Conservation (phyloP, 495 filamentous ascomycete species). For the Neurospora tetrasperma region DNA sequence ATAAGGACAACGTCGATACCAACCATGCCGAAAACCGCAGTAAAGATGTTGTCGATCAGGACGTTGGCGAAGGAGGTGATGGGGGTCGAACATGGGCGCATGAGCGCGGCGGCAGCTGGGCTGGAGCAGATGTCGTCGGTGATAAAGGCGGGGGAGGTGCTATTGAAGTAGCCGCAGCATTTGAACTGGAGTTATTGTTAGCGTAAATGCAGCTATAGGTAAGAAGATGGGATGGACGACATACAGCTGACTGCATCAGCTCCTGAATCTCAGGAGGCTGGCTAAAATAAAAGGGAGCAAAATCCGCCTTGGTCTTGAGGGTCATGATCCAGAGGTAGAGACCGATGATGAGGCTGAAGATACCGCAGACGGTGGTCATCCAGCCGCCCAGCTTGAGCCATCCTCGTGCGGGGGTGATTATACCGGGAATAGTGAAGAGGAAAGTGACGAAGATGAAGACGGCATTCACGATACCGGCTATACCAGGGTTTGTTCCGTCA, state of each 20-base stretch:
- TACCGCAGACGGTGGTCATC: slow-evolving; percentile 46
- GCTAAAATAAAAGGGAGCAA: slow-evolving; percentile 44
- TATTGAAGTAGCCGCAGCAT: slow-evolving; percentile 67
- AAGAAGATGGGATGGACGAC: slow-evolving; percentile 10
- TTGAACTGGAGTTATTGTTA: slow-evolving; percentile 42
- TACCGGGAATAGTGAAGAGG: slow-evolving; percentile 46
- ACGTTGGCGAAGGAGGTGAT: slow-evolving; percentile 55
- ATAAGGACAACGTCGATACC: slow-evolving; percentile 54
- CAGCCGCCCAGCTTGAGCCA: slow-evolving; percentile 52
- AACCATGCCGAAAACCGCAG: slow-evolving; percentile 64
- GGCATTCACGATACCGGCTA: slow-evolving; percentile 57
- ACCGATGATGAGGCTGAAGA: slow-evolving; percentile 56
- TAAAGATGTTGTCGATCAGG: slow-evolving; percentile 63
- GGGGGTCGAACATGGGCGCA: slow-evolving; percentile 51
- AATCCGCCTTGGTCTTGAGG: slow-evolving; percentile 48
- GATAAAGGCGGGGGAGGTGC: slow-evolving; percentile 52
- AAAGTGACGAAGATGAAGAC: slow-evolving; percentile 50
- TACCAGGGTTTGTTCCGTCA: slow-evolving; percentile 10
- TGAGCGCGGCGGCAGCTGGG: slow-evolving; percentile 51
- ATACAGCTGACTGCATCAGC: slow-evolving; percentile 54
- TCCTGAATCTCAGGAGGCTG: slow-evolving; percentile 44
- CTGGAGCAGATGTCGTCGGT: slow-evolving; percentile 50
- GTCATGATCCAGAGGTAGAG: slow-evolving; percentile 62
- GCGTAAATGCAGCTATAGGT: background rate
- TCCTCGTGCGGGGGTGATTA: slow-evolving; percentile 45